phyloP scores from a whole-genome alignment of 495 filamentous ascomycete species.

The Hyaloscypha variabilis region DNA sequence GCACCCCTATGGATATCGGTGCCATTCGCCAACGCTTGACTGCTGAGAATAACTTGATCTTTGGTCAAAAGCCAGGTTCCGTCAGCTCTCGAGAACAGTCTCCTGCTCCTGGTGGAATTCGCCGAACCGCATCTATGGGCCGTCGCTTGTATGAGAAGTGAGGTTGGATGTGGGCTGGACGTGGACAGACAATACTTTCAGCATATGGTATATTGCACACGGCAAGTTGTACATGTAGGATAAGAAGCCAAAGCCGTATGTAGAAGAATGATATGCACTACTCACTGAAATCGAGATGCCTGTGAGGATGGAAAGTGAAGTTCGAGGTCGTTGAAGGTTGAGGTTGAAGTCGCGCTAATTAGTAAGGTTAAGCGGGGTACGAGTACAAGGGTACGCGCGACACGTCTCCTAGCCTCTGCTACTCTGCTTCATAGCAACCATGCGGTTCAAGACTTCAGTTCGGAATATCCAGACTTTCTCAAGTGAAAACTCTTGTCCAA shows the following conservation, averaged over 20 bases:
- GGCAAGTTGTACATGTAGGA: too few relatives aligned
- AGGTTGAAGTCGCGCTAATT: neutral
- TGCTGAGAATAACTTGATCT: neutral
- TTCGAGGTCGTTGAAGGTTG: neutral
- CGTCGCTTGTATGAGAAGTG: neutral
- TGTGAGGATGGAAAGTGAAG: neutral
- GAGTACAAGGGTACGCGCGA: neutral
- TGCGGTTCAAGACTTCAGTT: constrained; percentile 83
- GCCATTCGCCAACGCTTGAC: neutral
- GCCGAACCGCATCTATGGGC: neutral
- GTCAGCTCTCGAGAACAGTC: neutral
- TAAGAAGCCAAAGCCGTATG: too few relatives aligned
- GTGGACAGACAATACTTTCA: too few relatives aligned
- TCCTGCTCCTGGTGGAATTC: neutral
- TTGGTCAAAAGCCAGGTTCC: neutral
- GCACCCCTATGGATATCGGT: neutral
- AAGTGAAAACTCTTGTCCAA: constrained; percentile 52
- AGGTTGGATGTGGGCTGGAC: neutral
- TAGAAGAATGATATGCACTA: too few relatives aligned
- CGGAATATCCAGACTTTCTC: constrained; percentile 82
- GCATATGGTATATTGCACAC: too few relatives aligned
- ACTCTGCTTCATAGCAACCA: constrained; percentile 35
- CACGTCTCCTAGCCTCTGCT: constrained; percentile 18
- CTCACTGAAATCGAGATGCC: too few relatives aligned
- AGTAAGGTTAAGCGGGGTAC: neutral